phyloP scores from a whole-genome alignment of 345 rosid genomes.

The Odontarrhena argentea region DNA sequence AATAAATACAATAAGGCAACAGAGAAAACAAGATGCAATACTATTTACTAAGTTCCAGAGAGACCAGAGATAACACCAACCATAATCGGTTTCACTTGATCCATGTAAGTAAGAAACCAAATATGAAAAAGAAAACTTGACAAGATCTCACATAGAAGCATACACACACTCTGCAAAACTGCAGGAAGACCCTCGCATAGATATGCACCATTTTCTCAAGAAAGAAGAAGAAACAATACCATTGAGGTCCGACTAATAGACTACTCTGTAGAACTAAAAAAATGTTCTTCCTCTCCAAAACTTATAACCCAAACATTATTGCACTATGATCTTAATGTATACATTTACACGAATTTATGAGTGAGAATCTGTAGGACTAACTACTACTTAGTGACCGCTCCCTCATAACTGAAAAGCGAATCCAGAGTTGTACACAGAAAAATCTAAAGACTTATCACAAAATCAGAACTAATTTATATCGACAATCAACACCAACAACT shows the following conservation, averaged over 20 bases:
- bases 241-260: not conserved
- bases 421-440: not conserved
- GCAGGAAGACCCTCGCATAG: not conserved
- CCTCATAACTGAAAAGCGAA: not conserved
- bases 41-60: slow-evolving; percentile 2
- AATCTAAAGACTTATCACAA: slow-evolving; percentile 3
- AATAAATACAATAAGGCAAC: too few species aligned
- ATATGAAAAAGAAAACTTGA: slow-evolving; percentile 11
- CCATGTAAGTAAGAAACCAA: not conserved
- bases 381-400: not conserved
- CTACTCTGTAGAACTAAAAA: not conserved
- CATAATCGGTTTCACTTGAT: not conserved
- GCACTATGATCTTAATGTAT: not conserved
- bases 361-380: slow-evolving; percentile 11
- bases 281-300: not conserved
- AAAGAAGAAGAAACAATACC: slow-evolving; percentile 12
- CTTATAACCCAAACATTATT: not conserved
- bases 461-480: not conserved
- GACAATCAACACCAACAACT: not conserved
- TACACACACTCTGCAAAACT: slow-evolving; percentile 8
- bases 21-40: not conserved
- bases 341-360: slow-evolving; percentile 15
- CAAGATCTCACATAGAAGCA: slow-evolving; percentile 2
- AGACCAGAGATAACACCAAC: not conserved
- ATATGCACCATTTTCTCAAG: slow-evolving; percentile 16